A percentile compares a stretch with the other conserved stretches of the same genome.
Conservation (phyloP, 495 filamentous ascomycete genomes). For the Penicillium parvum region DNA sequence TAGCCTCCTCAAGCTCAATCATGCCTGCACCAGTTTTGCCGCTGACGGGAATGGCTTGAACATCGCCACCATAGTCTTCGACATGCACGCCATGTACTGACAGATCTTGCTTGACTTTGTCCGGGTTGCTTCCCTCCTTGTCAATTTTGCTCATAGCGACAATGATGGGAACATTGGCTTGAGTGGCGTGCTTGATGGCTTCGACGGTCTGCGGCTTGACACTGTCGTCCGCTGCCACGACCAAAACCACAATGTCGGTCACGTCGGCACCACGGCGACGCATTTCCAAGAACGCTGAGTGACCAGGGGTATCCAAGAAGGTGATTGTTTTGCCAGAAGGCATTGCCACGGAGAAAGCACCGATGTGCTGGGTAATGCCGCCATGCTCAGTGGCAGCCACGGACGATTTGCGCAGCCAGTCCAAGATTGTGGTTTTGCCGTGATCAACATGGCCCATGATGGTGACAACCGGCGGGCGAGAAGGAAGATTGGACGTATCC, state of each 20-base stretch:
- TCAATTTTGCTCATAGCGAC: constrained; percentile 99
- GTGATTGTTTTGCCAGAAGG: constrained; percentile 83
- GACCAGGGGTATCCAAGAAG: constrained; percentile 95
- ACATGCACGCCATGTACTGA: constrained; percentile 81
- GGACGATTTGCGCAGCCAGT: constrained; percentile 89
- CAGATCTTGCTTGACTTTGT: constrained; percentile 84
- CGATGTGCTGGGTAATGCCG: constrained; percentile 98
- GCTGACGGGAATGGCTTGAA: constrained; percentile 83
- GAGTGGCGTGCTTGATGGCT: constrained; percentile 88
- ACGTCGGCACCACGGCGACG: constrained; percentile 91
- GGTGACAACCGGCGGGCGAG: constrained; percentile 88
- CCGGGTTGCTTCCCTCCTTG: constrained; percentile 71
- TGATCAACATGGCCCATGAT: constrained; percentile 99
- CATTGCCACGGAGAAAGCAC: constrained; percentile 92
- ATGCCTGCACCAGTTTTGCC: constrained; percentile 94
- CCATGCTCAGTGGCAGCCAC: constrained; percentile 88
- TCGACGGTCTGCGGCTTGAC: constrained; percentile 97
- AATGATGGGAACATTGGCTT: constrained; percentile 90
- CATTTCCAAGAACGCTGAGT: constrained; percentile 95
- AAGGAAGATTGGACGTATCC: constrained; percentile 65
- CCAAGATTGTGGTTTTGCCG: constrained; percentile 94
- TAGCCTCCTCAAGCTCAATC: constrained; percentile 85
- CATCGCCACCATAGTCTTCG: constrained; percentile 93
- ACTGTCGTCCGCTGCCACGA: constrained; percentile 95
- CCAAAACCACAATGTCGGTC: constrained; percentile 93